Evolutionary conservation across 257 asterid species (phyloP).

Genomic region (Solanum megistacrolobum): DNA sequence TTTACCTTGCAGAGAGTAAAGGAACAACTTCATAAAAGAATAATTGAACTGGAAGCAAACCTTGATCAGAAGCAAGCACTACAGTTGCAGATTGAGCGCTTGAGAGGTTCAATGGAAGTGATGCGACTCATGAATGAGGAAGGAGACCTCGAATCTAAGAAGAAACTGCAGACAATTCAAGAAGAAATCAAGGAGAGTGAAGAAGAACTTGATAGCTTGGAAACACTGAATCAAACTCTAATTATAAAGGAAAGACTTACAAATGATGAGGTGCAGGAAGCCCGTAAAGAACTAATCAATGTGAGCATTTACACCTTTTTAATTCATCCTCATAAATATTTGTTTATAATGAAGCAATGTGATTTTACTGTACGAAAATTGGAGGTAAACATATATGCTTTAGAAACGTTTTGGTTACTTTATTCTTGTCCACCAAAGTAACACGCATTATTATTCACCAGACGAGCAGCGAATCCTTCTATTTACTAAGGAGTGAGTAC

Average conservation of each 20-base stretch:
- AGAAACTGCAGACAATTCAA: slow-evolving; percentile 35
- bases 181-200: slow-evolving; percentile 49
- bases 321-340: not conserved
- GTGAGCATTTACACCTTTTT: slow-evolving; percentile 28
- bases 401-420: not conserved
- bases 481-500: not conserved
- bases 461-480: not conserved
- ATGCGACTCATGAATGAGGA: slow-evolving; percentile 49
- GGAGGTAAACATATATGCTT: not conserved
- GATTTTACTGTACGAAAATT: not conserved
- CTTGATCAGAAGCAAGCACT: slow-evolving; percentile 70
- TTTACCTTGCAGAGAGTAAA: slow-evolving; percentile 43
- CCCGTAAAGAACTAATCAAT: slow-evolving; percentile 45
- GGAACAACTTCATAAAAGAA: slow-evolving; percentile 41
- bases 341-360: not conserved
- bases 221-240: slow-evolving; percentile 32
- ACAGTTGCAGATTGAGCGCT: slow-evolving; percentile 44
- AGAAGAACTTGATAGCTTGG: slow-evolving; percentile 44
- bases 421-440: not conserved
- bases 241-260: slow-evolving; percentile 45
- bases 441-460: not conserved
- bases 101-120: slow-evolving; percentile 47
- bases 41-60: slow-evolving; percentile 47
- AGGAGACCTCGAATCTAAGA: slow-evolving; percentile 37
- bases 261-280: slow-evolving; percentile 67